Conservation (phyloP, 2,329 filamentous ascomycete species). For the Claviceps purpurea region DNA sequence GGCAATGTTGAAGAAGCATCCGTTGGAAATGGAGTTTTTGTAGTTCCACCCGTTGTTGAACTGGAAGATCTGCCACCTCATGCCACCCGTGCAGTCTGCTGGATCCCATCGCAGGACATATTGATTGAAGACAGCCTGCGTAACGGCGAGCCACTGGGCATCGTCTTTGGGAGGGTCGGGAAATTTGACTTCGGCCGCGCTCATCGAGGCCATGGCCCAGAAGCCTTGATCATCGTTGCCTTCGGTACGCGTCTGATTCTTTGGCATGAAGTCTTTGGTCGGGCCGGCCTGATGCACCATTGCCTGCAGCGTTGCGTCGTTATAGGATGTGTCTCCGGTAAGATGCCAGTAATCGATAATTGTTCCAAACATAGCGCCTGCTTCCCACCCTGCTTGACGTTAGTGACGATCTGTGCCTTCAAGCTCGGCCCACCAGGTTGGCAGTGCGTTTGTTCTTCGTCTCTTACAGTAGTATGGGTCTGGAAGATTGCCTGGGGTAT, state of each 20-base stretch:
- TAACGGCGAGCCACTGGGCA: conserved; percentile 63
- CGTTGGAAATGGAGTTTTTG: conserved; percentile 57
- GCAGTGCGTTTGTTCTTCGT: conserved; percentile 15
- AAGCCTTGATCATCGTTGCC: conserved; percentile 73
- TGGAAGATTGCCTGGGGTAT: conserved; percentile 43
- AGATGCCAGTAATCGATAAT: conserved; percentile 61
- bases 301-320: conserved; percentile 42
- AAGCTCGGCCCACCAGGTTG: conserved; percentile 10
- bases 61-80: conserved; percentile 76
- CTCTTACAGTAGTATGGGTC: conserved; percentile 48
- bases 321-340: conserved; percentile 54
- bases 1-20: conserved; percentile 56
- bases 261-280: conserved; percentile 51
- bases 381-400: conserved; percentile 48
- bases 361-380: conserved; percentile 56
- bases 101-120: conserved; percentile 60
- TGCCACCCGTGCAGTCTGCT: conserved; percentile 51
- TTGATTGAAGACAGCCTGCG: conserved; percentile 68
- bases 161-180: conserved; percentile 49
- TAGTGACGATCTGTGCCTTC: neutral
- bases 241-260: conserved; percentile 45
- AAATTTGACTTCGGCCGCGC: conserved; percentile 64
- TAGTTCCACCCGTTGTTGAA: conserved; percentile 61
- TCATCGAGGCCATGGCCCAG: conserved; percentile 74
- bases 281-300: conserved; percentile 47